Percentiles rank a stretch among this genome's conserved stretches.
phyloP scores from a whole-genome alignment of 2,329 filamentous ascomycete species.

The Cadophora malorum region DNA sequence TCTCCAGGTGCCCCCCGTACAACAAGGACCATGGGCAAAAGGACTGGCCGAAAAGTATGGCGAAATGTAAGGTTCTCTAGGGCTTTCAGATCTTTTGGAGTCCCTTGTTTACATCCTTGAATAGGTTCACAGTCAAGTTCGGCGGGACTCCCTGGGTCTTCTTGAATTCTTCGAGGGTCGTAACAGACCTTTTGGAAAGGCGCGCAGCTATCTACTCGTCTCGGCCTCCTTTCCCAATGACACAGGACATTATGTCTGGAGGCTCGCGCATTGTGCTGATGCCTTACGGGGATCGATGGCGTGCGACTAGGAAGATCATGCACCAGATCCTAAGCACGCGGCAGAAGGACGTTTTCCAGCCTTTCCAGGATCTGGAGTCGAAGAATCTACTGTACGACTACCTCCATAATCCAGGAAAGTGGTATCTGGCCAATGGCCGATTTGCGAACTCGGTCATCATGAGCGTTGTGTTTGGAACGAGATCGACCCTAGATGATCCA shows the following conservation, averaged over 20 bases:
- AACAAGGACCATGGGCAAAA: too few species aligned
- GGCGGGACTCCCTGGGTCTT: constrained; percentile 50
- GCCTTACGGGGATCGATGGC: constrained; percentile 44
- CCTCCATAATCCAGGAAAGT: constrained; percentile 39
- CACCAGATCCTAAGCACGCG: constrained; percentile 43
- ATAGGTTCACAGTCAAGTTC: constrained; percentile 37
- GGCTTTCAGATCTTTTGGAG: too few species aligned
- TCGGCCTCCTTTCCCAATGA: constrained; percentile 33
- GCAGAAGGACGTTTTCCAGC: constrained; percentile 37
- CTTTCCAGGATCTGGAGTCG: constrained; percentile 45
- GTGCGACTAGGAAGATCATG: constrained; percentile 44
- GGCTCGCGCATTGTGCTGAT: constrained; percentile 44
- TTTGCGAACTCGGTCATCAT: too few species aligned
- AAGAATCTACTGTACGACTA: constrained; percentile 42
- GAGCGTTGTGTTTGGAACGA: too few species aligned
- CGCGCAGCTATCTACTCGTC: constrained; percentile 38
- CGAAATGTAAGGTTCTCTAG: too few species aligned
- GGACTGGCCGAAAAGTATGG: too few species aligned
- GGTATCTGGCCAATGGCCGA: constrained; percentile 26
- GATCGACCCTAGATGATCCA: constrained; percentile 41
- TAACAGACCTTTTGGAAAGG: constrained; percentile 43
- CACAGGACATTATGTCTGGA: constrained; percentile 41
- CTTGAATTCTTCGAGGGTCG: constrained; percentile 51
- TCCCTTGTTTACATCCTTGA: too few species aligned
- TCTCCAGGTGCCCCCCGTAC: too few species aligned